Evolutionary conservation across 306 rosid species (phyloP).

Genomic region (Albizia julibrissin): DNA sequence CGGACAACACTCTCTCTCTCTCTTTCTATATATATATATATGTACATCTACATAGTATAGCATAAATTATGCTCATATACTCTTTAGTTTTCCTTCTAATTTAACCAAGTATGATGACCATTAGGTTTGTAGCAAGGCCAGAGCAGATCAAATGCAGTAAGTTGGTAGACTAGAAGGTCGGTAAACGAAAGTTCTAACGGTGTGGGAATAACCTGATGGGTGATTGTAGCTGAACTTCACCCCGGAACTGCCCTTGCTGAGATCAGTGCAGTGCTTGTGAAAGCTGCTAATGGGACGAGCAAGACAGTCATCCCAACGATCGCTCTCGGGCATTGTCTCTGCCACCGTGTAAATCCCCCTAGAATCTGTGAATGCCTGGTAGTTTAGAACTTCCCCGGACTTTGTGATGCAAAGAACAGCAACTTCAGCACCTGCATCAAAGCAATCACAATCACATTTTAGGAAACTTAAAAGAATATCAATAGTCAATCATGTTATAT

Average conservation of each 20-base stretch:
- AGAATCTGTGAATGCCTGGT: conserved; percentile 83
- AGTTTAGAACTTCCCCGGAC: conserved; percentile 87
- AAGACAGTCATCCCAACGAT: conserved; percentile 95
- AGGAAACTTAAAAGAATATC: neutral
- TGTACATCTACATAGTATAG: conserved; percentile 16
- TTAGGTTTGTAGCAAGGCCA: conserved; percentile 26
- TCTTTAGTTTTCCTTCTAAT: conserved; percentile 26
- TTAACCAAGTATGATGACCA: conserved; percentile 22
- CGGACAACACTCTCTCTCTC: conserved; percentile 34
- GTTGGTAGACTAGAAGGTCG: conserved; percentile 58
- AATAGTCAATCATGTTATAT: neutral
- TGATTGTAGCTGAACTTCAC: conserved; percentile 83
- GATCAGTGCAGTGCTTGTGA: conserved; percentile 81
- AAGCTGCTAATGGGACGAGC: conserved; percentile 93
- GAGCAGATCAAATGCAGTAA: conserved; percentile 66
- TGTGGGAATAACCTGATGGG: conserved; percentile 81
- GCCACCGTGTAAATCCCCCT: conserved; percentile 86
- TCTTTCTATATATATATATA: neutral
- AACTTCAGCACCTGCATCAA: conserved; percentile 83
- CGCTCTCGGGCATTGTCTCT: conserved; percentile 92
- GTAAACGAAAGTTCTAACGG: conserved; percentile 73
- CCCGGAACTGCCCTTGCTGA: conserved; percentile 65
- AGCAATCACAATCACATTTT: conserved; percentile 15
- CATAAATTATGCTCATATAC: neutral
- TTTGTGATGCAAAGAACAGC: conserved; percentile 95